phyloP scores from a whole-genome alignment of 768 basidiomycete genomes.

The Lanmaoa rubissima region DNA sequence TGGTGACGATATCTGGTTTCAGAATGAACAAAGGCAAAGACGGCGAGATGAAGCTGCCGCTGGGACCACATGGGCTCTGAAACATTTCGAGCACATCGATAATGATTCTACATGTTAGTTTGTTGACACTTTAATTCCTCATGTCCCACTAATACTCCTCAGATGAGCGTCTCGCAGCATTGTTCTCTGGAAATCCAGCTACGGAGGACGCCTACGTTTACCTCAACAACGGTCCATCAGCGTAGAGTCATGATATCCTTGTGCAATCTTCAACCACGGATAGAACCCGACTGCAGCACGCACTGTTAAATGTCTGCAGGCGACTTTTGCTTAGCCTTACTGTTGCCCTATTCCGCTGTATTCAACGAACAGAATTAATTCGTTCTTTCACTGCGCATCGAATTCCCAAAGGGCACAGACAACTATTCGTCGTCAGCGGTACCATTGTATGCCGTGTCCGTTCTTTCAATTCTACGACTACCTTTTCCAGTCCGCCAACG shows the following conservation, averaged over 20 bases:
- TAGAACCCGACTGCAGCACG: slow-evolving; percentile 2
- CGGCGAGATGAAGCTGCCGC: slow-evolving; percentile 77
- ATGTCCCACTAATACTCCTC: neutral
- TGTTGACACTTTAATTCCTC: neutral
- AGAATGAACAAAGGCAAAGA: slow-evolving; percentile 93
- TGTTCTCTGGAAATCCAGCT: slow-evolving; percentile 61
- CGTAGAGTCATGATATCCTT: slow-evolving; percentile 15
- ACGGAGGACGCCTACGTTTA: slow-evolving; percentile 80
- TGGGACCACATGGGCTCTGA: slow-evolving; percentile 70
- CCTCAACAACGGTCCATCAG: slow-evolving; percentile 49
- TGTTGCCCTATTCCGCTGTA: slow-evolving; percentile 9
- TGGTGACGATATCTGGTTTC: neutral
- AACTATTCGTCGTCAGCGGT: slow-evolving; percentile 8
- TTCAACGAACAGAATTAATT: slow-evolving; percentile 17
- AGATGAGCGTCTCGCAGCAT: slow-evolving; percentile 63
- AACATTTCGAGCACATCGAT: slow-evolving; percentile 72
- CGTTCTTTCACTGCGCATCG: neutral
- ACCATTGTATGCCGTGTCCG: slow-evolving; percentile 7
- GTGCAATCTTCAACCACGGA: neutral
- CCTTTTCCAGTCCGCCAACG: slow-evolving; percentile 75
- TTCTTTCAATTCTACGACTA: slow-evolving; percentile 41
- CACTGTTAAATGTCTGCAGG: slow-evolving; percentile 8
- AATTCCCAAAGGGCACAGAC: neutral
- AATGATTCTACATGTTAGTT: slow-evolving; percentile 71
- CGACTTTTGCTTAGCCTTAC: slow-evolving; percentile 18